phyloP scores from a whole-genome alignment of 495 filamentous ascomycete genomes.

The Annulohypoxylon nitens region DNA sequence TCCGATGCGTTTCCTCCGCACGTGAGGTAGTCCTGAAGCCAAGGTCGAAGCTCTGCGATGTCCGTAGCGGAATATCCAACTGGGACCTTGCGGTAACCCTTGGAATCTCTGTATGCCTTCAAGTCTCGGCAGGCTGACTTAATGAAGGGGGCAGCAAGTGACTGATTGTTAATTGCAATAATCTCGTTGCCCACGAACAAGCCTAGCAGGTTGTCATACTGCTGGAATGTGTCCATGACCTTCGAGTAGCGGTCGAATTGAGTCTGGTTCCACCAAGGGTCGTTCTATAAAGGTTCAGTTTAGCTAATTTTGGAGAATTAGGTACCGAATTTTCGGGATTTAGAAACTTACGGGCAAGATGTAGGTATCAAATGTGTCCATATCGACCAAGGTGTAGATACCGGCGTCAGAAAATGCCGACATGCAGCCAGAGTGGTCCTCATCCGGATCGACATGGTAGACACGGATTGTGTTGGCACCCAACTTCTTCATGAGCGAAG shows the following conservation, averaged over 20 bases:
- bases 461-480: constrained; percentile 89
- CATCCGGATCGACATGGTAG: constrained; percentile 82
- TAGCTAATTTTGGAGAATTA: constrained; percentile 16
- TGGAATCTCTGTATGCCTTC: constrained; percentile 81
- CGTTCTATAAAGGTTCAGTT: constrained; percentile 53
- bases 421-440: constrained; percentile 81
- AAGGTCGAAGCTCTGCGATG: constrained; percentile 82
- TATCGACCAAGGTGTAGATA: constrained; percentile 85
- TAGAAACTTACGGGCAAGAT: constrained; percentile 73
- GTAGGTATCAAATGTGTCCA: constrained; percentile 85
- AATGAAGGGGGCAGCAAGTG: constrained; percentile 80
- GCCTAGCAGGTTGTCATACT: constrained; percentile 83
- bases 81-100: constrained; percentile 85
- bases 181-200: constrained; percentile 93
- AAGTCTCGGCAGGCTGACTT: constrained; percentile 84
- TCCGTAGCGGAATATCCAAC: constrained; percentile 93
- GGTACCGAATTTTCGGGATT: constrained; percentile 47
- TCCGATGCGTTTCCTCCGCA: constrained; percentile 78
- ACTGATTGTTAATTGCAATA: constrained; percentile 70
- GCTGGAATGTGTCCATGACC: constrained; percentile 83
- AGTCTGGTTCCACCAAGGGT: constrained; percentile 76
- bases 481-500: constrained; percentile 79
- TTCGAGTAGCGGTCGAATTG: constrained; percentile 74
- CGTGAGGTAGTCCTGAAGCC: constrained; percentile 89
- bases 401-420: constrained; percentile 74